Base-by-base conservation (phyloP, 495 filamentous ascomycete species). In the Penicillium ochrochloron region DNA sequence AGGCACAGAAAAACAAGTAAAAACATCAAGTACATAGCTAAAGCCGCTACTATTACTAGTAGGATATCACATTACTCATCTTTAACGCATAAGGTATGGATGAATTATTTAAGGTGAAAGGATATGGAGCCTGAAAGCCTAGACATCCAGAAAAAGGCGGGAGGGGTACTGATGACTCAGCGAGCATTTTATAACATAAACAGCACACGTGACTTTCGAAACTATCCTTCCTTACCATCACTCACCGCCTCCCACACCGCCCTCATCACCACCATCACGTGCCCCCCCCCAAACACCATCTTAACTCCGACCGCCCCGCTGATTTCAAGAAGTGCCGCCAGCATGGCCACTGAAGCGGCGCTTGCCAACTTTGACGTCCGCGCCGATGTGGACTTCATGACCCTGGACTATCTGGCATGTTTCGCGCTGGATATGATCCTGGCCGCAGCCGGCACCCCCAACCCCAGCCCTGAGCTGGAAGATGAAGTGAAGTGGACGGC, bases 401-500 rank as follows among this genome's bases (percentile, higher is more conserved):
- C 85, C n/a, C 71, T 85, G 27, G 85, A 88, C 63, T 86, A 87
- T 63, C 63, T 86, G 12, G 59, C 80, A n/a, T 82, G 80, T 68
- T 70, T 76, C 21, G 70, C 82, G 14, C 77, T 78, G 21, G 64
- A 77, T 19, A 65, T 61, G n/a, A 61, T 76, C 11, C 52, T 84
- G 10, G 55, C 27, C 37, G 52, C 59, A 3, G 57, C 62, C 17
- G 41, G 34, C 39, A 34, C 21, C 33, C 27, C 42, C 19, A 33
- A 17, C 64, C 41, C 66, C 34, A 50, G 14, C 17, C 25, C 62
- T 17, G 57, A n/a, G 11, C 21, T 39, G 3, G 31, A 37, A 6
- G 61, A 71, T 29, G 64, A 70, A 37, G 50, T 70, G 37, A 41
- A 66, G 21, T 76, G 75, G 75, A 44, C 62, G 12, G 62, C 71